Base-by-base conservation (phyloP, 805 yeast genomes). In the Candida nemodendra region DNA sequence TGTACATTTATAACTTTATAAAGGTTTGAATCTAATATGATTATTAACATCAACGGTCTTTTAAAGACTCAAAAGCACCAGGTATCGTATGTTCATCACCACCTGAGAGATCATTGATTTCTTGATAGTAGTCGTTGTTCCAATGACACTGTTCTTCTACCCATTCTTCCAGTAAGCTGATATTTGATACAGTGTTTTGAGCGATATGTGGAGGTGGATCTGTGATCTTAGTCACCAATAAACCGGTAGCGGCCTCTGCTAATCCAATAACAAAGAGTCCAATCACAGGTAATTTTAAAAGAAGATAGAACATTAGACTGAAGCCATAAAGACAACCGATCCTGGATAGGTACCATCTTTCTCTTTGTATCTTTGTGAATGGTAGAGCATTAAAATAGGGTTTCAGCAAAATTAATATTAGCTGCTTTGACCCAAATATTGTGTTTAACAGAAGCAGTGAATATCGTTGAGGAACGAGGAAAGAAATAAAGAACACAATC, bases 291-390 rank as follows among this genome's bases (percentile, higher is more conserved):
- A 69, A 53, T 25, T 59, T 56, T 37, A 76, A 55, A 33, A 74
- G 53, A 37, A 61, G 45, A 45, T 64, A 77, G 53, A 68, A 72
- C 32, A 66, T 67, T 7, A 74, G 51, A 3, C 81, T 77, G 45
- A 77, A 77, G 5, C 82, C 83, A 44, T 72, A 71, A 34, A 79
- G 56, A 21, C 74, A 65, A 0, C 82, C 83, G 38, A 73, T 76
- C 27, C 84, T 64, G 11, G 77, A 66, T 9, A 62, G 62, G 32
- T 66, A 57, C 84, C 84, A 78, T 36, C 62, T 67, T 13, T 64
- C 57, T 28, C 64, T 62, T 36, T 74, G 74, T n/a, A 57, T 45
- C 4, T 51, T 52, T 4, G 69, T 56, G 39, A 75, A 69, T 9
- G 74, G 72, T 15, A 76, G 59, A 9, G 72, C 59, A 8, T 62